Conservation (phyloP, 148 eudicot species). For the Vaccinium vitisidaea region DNA sequence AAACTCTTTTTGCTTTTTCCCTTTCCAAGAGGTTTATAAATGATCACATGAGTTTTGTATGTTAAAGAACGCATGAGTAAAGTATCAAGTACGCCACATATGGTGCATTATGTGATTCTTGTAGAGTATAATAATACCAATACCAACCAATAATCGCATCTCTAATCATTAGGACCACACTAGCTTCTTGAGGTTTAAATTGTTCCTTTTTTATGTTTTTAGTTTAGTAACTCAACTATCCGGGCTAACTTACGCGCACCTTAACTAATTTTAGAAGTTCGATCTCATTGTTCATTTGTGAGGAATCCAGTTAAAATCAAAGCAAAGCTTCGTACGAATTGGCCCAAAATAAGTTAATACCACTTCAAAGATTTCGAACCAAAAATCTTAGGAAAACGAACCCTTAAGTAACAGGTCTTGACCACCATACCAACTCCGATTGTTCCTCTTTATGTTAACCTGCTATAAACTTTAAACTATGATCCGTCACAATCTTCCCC, state of each 20-base stretch:
- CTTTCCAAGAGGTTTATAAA: not conserved
- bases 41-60: not conserved
- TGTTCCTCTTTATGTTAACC: not conserved
- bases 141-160: constrained; percentile 2
- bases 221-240: no score
- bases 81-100: not conserved
- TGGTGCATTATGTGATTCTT: not conserved
- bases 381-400: no score
- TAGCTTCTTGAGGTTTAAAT: not conserved
- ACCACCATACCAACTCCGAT: no score
- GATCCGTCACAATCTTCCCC: constrained; percentile 8
- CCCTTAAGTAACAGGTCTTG: no score
- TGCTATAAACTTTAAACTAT: not conserved
- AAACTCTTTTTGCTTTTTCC: not conserved
- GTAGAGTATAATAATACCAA: not conserved
- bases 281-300: no score
- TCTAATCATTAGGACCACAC: not conserved
- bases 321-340: no score
- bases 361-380: no score
- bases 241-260: no score
- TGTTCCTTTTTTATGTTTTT: not conserved
- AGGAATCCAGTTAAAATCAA: no score
- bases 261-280: no score
- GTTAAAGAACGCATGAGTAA: not conserved
- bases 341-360: no score